phyloP scores from a whole-genome alignment of 2,329 filamentous ascomycete genomes.

The Phaeosphaeria sp. region DNA sequence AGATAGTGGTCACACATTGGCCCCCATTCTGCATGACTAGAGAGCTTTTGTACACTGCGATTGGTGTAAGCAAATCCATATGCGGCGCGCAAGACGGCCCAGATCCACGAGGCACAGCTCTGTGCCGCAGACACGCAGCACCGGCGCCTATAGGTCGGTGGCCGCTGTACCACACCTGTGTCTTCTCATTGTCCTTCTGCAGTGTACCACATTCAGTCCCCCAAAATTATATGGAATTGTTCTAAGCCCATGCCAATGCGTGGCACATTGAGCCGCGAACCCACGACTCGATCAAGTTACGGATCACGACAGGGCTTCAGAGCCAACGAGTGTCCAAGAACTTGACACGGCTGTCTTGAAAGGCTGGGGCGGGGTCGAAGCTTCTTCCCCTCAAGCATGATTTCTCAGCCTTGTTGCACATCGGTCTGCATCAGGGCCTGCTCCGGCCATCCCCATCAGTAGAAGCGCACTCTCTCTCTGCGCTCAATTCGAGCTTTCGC shows the following conservation, averaged over 20 bases:
- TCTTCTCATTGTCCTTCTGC: neutral
- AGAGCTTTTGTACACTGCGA: conserved; percentile 2
- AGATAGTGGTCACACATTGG: neutral
- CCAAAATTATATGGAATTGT: neutral
- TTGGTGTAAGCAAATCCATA: conserved; percentile 4
- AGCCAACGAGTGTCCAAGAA: neutral
- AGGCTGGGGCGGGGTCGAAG: neutral
- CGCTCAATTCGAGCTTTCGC: neutral
- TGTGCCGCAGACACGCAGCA: neutral
- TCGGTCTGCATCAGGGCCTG: neutral
- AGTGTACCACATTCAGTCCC: neutral
- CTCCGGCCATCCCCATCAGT: neutral
- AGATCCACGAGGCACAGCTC: conserved; percentile 3
- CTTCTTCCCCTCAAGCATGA: neutral
- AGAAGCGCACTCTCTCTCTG: no score
- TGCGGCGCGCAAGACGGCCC: conserved; percentile 4
- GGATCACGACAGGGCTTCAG: neutral
- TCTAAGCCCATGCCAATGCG: neutral
- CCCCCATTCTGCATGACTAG: conserved; percentile 4
- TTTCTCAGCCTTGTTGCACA: neutral
- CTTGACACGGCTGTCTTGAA: neutral
- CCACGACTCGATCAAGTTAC: neutral
- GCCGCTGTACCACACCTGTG: neutral
- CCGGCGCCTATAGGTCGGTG: neutral
- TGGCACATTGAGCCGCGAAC: neutral